Base-by-base conservation (phyloP, 345 rosid genomes). In the Ceriops zippeliana region DNA sequence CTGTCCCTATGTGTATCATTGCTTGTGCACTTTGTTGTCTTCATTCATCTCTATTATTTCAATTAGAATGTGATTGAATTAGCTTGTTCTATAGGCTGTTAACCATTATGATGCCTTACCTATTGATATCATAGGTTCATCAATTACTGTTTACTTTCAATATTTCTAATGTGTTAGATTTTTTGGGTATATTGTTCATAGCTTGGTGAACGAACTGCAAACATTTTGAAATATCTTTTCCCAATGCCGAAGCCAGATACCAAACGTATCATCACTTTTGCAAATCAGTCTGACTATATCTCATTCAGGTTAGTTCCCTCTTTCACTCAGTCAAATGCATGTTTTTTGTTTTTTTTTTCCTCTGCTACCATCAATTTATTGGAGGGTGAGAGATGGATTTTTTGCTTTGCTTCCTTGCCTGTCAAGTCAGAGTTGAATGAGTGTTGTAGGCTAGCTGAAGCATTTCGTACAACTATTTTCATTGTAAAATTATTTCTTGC, bases 191-290 rank as follows among this genome's bases (percentile, higher is more conserved):
- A 22, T 57, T 75, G 52, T 71, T 70, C 24, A 49, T 79, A 90
- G 99, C 78, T 88, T 42, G 96, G 99, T 71, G 85, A 85, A 80
- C 85, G 97, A 83, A 80, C 93, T 42, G 80, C 78, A 20, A 90
- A 83, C 79, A 81, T 95, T 72, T 80, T 95, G 63, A 95, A 90
- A 79, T 93, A 95, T 82, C 76, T 95, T 51, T 95, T 95, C 82
- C 97, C 99, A 61, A 83, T 83, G 81, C 97, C 96, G 28, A 95
- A 91, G 83, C 81, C 70, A 20, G 96, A 91, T 63, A 74, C 91
- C 42, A 89, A 81, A 64, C 90, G 97, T 13, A 88, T 91, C 17
- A 81, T 95, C 71, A 91, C 97, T 31, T 89, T 91, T 68, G 88
- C 96, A 52, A 91, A 86, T 80, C 85, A 86, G 57, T 83, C 89